Base-by-base conservation (phyloP, 768 basidiomycete species). In the Rhizopogon vinicolor region DNA sequence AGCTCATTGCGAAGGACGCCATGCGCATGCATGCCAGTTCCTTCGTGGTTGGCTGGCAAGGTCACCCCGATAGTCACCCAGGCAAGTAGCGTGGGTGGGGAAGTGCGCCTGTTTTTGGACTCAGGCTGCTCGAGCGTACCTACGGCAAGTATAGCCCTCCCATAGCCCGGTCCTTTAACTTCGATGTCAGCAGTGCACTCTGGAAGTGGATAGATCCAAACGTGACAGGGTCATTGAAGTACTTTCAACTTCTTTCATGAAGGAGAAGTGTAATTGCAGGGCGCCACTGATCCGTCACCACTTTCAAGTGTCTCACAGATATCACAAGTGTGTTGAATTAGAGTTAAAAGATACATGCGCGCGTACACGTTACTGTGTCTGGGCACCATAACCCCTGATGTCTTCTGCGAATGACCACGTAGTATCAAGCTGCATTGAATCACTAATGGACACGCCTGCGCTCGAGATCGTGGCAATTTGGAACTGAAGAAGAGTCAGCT, bases 391-490 rank as follows among this genome's bases (percentile, higher is more conserved):
- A 3, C 93, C 93, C 61, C 91, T 78, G 62, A 98, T 87, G 19
- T 84, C 86, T 70, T 98, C 96, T 14, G 94, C 96, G 65, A 98
- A 98, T 35, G 77, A 74, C 97, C 97, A 99, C 22, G 83, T 73
- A 1, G 96, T 97, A 59, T 87, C 81, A 5, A 91, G 72, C 42
- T 78, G 75, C 58, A 83, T 78, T 29, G 93, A 84, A 58, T 92
- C 93, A 0, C 91, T 89, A 56, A 99, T 91, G 8, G 69, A 72
- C 31, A 87, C 80, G 1, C 96, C 95, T 3, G 81, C 74, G 16
- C 75, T 83, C 0, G 89, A 93, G 63, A 98, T 83, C 1, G 82
- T 92, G 5, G 93, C 95, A 55, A 98, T 82, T 94, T 98, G 96
- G 74, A 87, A 98, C 96, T 98, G 68, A 1, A 54, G 35, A 29